Conservation (phyloP, 2,329 filamentous ascomycete species). For the Stachybotrys chartarum region DNA sequence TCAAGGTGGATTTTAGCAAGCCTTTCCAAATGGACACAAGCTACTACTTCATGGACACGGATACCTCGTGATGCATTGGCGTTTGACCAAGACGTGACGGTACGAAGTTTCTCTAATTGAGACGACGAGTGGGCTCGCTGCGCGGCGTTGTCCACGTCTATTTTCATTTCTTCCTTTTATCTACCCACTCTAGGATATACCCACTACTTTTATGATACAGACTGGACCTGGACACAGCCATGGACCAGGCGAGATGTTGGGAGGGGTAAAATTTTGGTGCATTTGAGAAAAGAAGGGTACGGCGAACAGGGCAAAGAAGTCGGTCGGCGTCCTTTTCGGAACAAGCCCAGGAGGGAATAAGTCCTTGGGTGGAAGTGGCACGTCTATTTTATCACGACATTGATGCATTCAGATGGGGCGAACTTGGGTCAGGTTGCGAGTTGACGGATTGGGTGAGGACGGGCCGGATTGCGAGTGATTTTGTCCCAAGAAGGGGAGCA, state of each 20-base stretch:
- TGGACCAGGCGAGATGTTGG: neutral
- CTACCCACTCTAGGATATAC: neutral
- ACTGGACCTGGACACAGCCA: neutral
- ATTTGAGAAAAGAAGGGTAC: neutral
- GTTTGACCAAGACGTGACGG: neutral
- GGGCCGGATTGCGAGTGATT: neutral
- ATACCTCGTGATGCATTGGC: conserved; percentile 11
- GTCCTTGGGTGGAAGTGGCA: neutral
- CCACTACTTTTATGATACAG: neutral
- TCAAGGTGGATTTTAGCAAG: conserved; percentile 42
- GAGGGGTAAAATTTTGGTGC: neutral
- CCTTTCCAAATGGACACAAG: conserved; percentile 44
- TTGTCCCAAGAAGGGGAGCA: neutral
- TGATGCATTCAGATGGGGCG: neutral
- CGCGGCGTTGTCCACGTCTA: neutral
- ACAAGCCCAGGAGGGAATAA: neutral
- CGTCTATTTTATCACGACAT: neutral
- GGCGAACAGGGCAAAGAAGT: neutral
- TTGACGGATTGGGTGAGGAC: neutral
- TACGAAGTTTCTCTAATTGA: neutral
- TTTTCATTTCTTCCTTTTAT: neutral
- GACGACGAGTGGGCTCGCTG: too few relatives aligned
- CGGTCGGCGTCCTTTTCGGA: neutral
- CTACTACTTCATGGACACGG: conserved; percentile 25
- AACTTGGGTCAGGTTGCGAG: neutral